phyloP scores from a whole-genome alignment of 129 eudicot genomes.

The Flaveria trinervia region DNA sequence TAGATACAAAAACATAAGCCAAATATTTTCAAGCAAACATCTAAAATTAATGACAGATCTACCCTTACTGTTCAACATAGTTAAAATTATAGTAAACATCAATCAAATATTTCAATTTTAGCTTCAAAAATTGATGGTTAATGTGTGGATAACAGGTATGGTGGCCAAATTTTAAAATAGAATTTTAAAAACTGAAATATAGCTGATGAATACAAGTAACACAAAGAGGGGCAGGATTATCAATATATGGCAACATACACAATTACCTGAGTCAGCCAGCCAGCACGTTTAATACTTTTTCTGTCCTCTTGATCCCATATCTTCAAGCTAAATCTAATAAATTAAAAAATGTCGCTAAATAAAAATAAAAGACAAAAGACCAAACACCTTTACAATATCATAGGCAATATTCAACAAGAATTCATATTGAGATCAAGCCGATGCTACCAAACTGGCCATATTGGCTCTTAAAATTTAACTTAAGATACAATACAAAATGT shows the following conservation, averaged over 20 bases:
- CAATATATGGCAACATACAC: background rate
- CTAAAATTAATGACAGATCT: too few species aligned
- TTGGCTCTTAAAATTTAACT: slow-evolving; percentile 1
- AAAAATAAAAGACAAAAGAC: background rate
- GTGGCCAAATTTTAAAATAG: background rate
- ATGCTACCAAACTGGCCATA: background rate
- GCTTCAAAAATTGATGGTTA: too few species aligned
- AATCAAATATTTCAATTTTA: too few species aligned
- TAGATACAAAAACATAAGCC: too few species aligned
- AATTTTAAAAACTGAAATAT: background rate
- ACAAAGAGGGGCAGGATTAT: background rate
- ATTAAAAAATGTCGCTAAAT: background rate
- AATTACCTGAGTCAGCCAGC: slow-evolving; percentile 30
- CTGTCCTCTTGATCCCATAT: slow-evolving; percentile 4
- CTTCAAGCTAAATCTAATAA: slow-evolving; percentile 32
- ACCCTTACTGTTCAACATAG: too few species aligned
- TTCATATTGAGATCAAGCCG: background rate
- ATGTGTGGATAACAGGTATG: too few species aligned
- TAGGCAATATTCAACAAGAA: background rate
- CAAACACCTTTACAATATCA: background rate
- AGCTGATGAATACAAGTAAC: slow-evolving; percentile 9
- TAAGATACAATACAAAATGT: background rate
- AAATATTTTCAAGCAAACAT: too few species aligned
- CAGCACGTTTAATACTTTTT: slow-evolving; percentile 21
- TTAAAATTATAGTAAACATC: too few species aligned